Evolutionary conservation across 331 rosid species (phyloP), one percentile per base, ranked within the genome.

Genomic region (Cydonia oblonga): DNA sequence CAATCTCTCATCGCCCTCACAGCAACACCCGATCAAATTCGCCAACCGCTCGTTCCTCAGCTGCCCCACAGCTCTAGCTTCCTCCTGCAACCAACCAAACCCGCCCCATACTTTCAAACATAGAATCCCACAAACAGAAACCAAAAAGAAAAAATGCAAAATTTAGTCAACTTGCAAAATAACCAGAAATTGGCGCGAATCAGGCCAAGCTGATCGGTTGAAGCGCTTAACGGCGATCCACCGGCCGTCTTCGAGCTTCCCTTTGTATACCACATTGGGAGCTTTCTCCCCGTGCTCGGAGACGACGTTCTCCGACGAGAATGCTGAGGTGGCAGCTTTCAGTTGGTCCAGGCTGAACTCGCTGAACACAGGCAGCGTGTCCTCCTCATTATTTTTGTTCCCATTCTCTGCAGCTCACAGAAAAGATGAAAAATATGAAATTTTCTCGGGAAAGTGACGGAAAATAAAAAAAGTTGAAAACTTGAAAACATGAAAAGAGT

Each of bases 221-320:
- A 95, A 95, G 25, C 99, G 93, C 84, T 95, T 95, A 64, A 95
- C 93, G 46, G 99, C 99, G 76, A 95, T 73, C 78, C 75, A 82
- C 52, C 75, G 72, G 60, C 86, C 96, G 38, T 87, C 97, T 11
- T 87, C 90, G 73, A 95, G 83, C 78, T 62, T 76, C 28, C 99
- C 99, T 81, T 68, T 81, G 64, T 88, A 95, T 13, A 95, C 99
- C 78, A 95, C 96, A 87, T 95, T 95, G 2, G 99, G 99, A 84
- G 99, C 99, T 75, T 89, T 95, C 85, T 91, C 99, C 1, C 99
- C 99, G 51, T 95, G 99, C 79, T 95, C 99, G 16, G 99, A 95
- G 13, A 95, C 99, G 65, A 95, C 86, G 85, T 85, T 87, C 71
- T 91, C 96, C 5, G 92, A 71, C 80, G 93, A 95, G 76, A 95